Conservation (phyloP, 768 basidiomycete species). For the Rickenella mellea region DNA sequence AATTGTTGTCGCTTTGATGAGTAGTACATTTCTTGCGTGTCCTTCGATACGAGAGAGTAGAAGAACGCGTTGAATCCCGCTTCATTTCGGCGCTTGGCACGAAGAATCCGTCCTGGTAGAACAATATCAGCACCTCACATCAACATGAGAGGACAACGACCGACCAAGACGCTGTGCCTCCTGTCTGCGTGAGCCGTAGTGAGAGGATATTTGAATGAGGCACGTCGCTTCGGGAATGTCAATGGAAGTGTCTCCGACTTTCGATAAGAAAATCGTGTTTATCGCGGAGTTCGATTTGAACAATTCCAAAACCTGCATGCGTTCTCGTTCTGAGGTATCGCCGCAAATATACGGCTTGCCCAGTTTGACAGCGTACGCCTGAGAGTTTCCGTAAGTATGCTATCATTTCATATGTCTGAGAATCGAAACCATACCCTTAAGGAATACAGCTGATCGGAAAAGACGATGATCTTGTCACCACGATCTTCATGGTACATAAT, state of each 20-base stretch:
- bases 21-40: constrained; percentile 99
- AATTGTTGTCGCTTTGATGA: constrained; percentile 98
- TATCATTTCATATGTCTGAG: not conserved
- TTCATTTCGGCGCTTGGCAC: constrained; percentile 95
- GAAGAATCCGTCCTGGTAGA: constrained; percentile 76
- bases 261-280: constrained; percentile 98
- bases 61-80: constrained; percentile 99
- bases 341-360: constrained; percentile 95
- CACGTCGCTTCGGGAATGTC: constrained; percentile 98
- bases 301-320: constrained; percentile 88
- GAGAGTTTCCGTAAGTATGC: not conserved
- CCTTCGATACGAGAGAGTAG: constrained; percentile 97
- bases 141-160: constrained; percentile 10
- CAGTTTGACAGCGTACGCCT: constrained; percentile 92
- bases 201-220: constrained; percentile 97
- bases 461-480: constrained; percentile 98
- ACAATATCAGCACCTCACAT: constrained; percentile 7
- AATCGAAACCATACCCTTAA: constrained; percentile 54
- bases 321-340: constrained; percentile 86
- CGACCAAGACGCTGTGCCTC: constrained; percentile 92
- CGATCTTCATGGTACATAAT: constrained; percentile 97
- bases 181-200: constrained; percentile 96
- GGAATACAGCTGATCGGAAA: constrained; percentile 97
- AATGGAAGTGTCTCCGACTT: constrained; percentile 98
- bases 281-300: constrained; percentile 95